Conservation (phyloP, 352 stramenopile species). For the Phytophthora sp. region DNA sequence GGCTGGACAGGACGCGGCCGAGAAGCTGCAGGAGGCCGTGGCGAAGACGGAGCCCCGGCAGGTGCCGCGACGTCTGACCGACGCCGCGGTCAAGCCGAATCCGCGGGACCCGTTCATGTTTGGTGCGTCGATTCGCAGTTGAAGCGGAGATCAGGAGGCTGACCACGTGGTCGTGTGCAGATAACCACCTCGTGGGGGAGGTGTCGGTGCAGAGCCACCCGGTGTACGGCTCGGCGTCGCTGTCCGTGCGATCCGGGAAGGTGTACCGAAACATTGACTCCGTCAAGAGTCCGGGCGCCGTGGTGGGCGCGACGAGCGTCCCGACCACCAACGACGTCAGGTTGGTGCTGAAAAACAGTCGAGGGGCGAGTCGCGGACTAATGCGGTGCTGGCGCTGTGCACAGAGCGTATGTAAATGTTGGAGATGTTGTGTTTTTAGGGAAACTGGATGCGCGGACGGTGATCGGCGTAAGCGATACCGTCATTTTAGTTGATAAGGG, state of each 20-base stretch:
- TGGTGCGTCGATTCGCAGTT: constrained; percentile 41
- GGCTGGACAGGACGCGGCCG: background rate
- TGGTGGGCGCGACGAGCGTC: constrained; percentile 43
- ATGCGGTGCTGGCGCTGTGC: no score
- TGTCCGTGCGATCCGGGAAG: constrained; percentile 58
- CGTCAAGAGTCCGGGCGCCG: constrained; percentile 39
- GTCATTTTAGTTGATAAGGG: constrained; percentile 56
- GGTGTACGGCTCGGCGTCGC: constrained; percentile 57
- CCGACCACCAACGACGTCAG: constrained; percentile 48
- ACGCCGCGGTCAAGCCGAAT: constrained; percentile 39
- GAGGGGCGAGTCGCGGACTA: no score
- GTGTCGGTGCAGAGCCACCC: constrained; percentile 61
- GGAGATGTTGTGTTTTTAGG: constrained; percentile 66
- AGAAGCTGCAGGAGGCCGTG: background rate
- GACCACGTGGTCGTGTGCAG: constrained; percentile 25
- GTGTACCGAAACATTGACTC: constrained; percentile 47
- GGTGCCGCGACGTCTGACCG: constrained; percentile 33
- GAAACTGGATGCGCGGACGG: constrained; percentile 51
- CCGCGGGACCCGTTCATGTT: constrained; percentile 61
- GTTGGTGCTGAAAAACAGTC: constrained; percentile 19
- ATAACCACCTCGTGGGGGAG: constrained; percentile 68
- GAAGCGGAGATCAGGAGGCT: no score
- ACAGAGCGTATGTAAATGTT: constrained; percentile 49
- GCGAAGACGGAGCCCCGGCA: constrained; percentile 5
- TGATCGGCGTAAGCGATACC: constrained; percentile 45